phyloP scores from a whole-genome alignment of 2,329 filamentous ascomycete species.

The Rhexocercosporidium sp. region DNA sequence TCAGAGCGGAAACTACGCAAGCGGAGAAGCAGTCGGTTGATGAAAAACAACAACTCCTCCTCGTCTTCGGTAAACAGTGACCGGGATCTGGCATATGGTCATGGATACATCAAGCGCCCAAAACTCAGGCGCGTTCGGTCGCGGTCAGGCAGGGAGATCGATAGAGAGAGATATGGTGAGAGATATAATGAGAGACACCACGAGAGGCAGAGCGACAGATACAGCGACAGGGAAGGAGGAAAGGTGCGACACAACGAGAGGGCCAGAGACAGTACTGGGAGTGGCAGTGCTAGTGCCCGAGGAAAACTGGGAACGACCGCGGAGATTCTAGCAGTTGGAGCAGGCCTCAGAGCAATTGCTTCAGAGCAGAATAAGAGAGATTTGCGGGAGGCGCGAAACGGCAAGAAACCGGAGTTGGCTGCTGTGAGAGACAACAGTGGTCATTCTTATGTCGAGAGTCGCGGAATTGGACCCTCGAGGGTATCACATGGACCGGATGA shows the following conservation, averaged over 20 bases:
- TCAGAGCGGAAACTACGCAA: constrained; percentile 57
- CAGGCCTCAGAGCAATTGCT: constrained; percentile 52
- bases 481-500: constrained; percentile 48
- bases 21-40: constrained; percentile 55
- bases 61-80: constrained; percentile 64
- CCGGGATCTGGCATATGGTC: constrained; percentile 71
- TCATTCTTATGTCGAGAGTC: constrained; percentile 25
- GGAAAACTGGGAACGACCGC: constrained; percentile 46
- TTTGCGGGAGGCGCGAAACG: constrained; percentile 41
- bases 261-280: constrained; percentile 28
- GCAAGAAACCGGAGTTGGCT: constrained; percentile 28
- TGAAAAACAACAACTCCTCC: constrained; percentile 65
- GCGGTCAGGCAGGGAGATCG: constrained; percentile 37
- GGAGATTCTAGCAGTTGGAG: constrained; percentile 53
- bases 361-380: constrained; percentile 45
- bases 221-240: constrained; percentile 22
- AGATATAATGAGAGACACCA: constrained; percentile 20
- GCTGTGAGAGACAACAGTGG: constrained; percentile 20
- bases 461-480: constrained; percentile 37
- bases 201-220: constrained; percentile 17
- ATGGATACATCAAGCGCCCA: constrained; percentile 51
- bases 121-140: constrained; percentile 36
- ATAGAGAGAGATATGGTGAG: constrained; percentile 32
- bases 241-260: constrained; percentile 12
- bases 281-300: constrained; percentile 21